Conservation (phyloP, 176 grass and related monocot species). For the Microstegium vimineum region DNA sequence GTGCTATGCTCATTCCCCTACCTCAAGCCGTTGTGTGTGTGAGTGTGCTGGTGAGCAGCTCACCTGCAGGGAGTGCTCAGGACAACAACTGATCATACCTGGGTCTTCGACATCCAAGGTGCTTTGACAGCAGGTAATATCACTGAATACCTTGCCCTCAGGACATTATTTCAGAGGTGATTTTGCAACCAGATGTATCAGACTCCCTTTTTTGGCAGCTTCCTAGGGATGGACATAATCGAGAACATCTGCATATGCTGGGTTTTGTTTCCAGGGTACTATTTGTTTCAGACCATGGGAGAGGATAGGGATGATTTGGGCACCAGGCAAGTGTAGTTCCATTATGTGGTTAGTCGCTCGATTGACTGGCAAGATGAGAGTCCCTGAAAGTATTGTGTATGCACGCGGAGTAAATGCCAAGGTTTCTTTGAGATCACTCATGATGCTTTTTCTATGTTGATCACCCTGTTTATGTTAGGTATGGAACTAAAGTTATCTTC, state of each 20-base stretch:
- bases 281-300: background rate
- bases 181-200: background rate
- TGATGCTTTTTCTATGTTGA: too few species aligned
- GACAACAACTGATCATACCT: background rate
- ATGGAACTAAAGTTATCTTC: too few species aligned
- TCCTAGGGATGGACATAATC: background rate
- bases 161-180: background rate
- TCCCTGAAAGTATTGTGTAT: too few species aligned
- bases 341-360: background rate
- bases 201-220: background rate
- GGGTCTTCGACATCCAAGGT: background rate
- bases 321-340: background rate
- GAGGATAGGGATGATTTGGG: background rate
- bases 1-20: too few species aligned
- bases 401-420: too few species aligned
- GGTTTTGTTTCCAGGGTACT: background rate
- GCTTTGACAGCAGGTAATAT: too few species aligned
- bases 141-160: background rate
- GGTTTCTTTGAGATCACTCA: too few species aligned
- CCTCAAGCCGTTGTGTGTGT: too few species aligned
- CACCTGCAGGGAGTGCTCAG: too few species aligned
- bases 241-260: background rate
- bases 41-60: too few species aligned
- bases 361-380: too few species aligned
- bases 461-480: too few species aligned